Percentiles rank a stretch among this genome's conserved stretches.
phyloP scores from a whole-genome alignment of 257 asterid species.

The Solanum habrochaites region DNA sequence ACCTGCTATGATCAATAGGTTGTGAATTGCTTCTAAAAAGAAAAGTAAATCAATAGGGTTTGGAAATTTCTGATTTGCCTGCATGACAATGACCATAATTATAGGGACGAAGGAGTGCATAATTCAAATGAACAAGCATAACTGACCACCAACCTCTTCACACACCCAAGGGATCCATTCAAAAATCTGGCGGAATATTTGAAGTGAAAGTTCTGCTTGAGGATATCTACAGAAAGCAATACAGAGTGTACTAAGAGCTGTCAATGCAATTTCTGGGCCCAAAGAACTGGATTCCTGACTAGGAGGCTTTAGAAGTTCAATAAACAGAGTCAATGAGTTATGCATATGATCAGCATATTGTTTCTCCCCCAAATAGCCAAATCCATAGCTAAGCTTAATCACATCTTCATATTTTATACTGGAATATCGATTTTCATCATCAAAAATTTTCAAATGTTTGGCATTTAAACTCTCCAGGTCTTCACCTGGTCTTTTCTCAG shows the following conservation, averaged over 20 bases:
- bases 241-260: slow-evolving; percentile 68
- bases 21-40: slow-evolving; percentile 72
- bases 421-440: slow-evolving; percentile 13
- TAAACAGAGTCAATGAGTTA: slow-evolving; percentile 39
- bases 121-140: slow-evolving; percentile 1
- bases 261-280: slow-evolving; percentile 43
- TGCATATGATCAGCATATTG: slow-evolving; percentile 54
- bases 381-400: slow-evolving; percentile 9
- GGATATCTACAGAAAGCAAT: slow-evolving; percentile 61
- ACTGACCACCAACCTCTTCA: slow-evolving; percentile 51
- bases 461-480: slow-evolving; percentile 24
- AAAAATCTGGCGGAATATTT: slow-evolving; percentile 43
- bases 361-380: slow-evolving; percentile 26
- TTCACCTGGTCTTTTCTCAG: slow-evolving; percentile 51
- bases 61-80: slow-evolving; percentile 44
- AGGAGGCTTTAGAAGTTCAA: slow-evolving; percentile 68
- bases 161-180: slow-evolving; percentile 76
- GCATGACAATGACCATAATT: slow-evolving; percentile 17
- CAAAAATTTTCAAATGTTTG: slow-evolving; percentile 51
- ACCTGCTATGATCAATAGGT: slow-evolving; percentile 57
- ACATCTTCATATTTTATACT: slow-evolving; percentile 18
- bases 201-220: slow-evolving; percentile 33
- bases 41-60: slow-evolving; percentile 38
- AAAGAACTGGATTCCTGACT: slow-evolving; percentile 26
- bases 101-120: not conserved